phyloP scores from a whole-genome alignment of 352 stramenopile genomes.

The Saprolegnia diclina region DNA sequence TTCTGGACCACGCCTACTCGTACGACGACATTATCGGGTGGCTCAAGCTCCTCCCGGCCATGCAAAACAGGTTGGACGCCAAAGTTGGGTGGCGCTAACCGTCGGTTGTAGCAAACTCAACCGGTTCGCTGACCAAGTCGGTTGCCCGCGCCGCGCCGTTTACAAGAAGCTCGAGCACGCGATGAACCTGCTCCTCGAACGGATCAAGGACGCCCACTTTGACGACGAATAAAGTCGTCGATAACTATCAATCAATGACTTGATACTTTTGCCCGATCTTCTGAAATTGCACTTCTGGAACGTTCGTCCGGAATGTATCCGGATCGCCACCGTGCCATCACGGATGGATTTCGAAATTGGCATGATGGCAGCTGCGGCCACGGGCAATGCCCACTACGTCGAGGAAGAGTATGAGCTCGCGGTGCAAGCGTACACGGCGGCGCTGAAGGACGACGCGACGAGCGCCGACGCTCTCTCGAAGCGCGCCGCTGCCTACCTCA shows the following conservation, averaged over 20 bases:
- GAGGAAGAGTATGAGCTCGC: slow-evolving; percentile 73
- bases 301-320: not conserved
- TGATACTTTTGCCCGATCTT: no score
- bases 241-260: no score
- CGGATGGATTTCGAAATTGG: not conserved
- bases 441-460: slow-evolving; percentile 34
- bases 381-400: slow-evolving; percentile 77
- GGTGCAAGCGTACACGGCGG: slow-evolving; percentile 45
- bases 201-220: slow-evolving; percentile 63
- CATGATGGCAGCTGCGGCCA: slow-evolving; percentile 21
- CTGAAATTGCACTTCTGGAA: not conserved
- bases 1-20: slow-evolving; percentile 58
- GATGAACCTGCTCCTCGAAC: slow-evolving; percentile 67
- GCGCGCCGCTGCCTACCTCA: slow-evolving; percentile 58
- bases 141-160: slow-evolving; percentile 41
- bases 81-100: not conserved
- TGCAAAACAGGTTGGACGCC: slow-evolving; percentile 67
- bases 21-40: slow-evolving; percentile 67
- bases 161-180: slow-evolving; percentile 65
- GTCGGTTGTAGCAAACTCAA: slow-evolving; percentile 55
- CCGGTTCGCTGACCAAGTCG: slow-evolving; percentile 72
- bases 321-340: not conserved
- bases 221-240: slow-evolving; percentile 39
- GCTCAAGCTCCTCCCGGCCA: slow-evolving; percentile 70
- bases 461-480: slow-evolving; percentile 53